Conservation (phyloP, 148 eudicot species). For the Hydrangea macrophylla region DNA sequence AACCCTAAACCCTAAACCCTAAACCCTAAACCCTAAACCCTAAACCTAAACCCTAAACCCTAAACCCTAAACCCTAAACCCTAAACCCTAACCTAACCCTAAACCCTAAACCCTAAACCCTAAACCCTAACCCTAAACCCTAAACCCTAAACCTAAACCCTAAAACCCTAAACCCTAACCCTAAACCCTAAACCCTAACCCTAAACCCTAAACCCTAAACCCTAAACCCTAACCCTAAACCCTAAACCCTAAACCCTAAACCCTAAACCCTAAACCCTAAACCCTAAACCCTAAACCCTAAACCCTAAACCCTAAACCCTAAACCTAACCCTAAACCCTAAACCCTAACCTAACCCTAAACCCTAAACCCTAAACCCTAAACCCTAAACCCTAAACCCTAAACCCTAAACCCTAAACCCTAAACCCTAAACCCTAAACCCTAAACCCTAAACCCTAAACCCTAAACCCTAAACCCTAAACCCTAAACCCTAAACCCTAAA, state of each 20-base stretch:
- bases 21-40: neutral
- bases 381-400: neutral
- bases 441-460: neutral
- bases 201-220: neutral
- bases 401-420: neutral
- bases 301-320: neutral
- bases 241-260: neutral
- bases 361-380: neutral
- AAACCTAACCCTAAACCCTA: neutral
- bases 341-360: neutral
- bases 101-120: neutral
- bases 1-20: neutral
- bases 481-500: neutral
- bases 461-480: neutral
- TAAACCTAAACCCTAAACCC: neutral
- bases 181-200: neutral
- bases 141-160: neutral
- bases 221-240: neutral
- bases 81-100: neutral
- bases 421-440: neutral
- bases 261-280: neutral
- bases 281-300: neutral
- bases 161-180: neutral
- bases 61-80: neutral
- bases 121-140: neutral